phyloP scores from a whole-genome alignment of 2,329 filamentous ascomycete genomes.

The Chrysoporthe cubensis region DNA sequence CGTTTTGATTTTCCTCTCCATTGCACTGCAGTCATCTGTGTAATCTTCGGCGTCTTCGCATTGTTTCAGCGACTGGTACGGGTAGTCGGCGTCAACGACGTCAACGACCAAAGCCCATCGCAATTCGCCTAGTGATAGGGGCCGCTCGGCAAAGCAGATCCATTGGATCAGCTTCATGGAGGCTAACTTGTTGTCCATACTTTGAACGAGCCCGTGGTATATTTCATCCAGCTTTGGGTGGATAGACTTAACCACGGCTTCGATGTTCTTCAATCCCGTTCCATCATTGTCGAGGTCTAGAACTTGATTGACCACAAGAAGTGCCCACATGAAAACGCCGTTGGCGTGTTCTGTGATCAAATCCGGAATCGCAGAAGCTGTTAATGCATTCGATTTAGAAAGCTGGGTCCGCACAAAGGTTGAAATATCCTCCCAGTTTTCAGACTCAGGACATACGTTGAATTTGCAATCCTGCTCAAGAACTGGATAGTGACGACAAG shows the following conservation, averaged over 20 bases:
- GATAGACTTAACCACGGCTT: conserved; percentile 29
- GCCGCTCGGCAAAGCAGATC: conserved; percentile 38
- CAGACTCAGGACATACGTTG: conserved; percentile 37
- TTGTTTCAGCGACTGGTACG: conserved; percentile 31
- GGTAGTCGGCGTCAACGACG: conserved; percentile 21
- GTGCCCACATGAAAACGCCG: conserved; percentile 44
- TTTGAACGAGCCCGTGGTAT: conserved; percentile 33
- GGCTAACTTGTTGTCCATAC: conserved; percentile 26
- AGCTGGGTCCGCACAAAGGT: conserved; percentile 36
- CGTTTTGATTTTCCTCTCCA: conserved; percentile 30
- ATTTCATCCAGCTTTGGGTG: conserved; percentile 35
- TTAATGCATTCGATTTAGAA: neutral
- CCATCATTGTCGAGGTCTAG: conserved; percentile 29
- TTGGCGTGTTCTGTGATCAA: conserved; percentile 33
- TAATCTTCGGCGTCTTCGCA: conserved; percentile 31
- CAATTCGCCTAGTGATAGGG: conserved; percentile 36
- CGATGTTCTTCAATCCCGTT: conserved; percentile 28
- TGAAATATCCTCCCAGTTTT: conserved; percentile 39
- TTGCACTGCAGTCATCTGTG: conserved; percentile 8
- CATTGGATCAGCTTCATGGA: conserved; percentile 39
- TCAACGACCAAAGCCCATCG: conserved; percentile 39
- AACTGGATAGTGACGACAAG: conserved; percentile 40
- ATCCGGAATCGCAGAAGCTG: conserved; percentile 25
- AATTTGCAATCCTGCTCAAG: conserved; percentile 30
- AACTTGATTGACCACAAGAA: conserved; percentile 35